Conservation (phyloP, 139 green algal genomes). For the Chlamydomonas incerta region DNA sequence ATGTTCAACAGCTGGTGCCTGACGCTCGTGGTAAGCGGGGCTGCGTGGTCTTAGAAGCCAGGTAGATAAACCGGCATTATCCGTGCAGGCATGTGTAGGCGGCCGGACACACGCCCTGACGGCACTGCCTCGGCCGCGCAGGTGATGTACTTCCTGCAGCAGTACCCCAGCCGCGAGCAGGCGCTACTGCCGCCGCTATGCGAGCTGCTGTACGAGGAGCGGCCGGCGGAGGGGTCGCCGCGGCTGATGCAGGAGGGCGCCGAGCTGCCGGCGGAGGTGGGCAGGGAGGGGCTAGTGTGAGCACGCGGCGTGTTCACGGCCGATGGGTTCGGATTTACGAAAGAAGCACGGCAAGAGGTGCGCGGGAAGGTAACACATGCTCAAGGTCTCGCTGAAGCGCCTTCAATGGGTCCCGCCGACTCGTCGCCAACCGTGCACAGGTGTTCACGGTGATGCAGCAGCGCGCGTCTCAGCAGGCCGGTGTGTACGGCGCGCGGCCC, state of each 20-base stretch:
- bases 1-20: slow-evolving; percentile 89
- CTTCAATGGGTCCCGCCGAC: too few species aligned
- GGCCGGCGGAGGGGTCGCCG: neutral
- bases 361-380: too few species aligned
- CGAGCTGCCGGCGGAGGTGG: neutral
- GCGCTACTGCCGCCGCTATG: slow-evolving; percentile 43
- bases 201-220: slow-evolving; percentile 23
- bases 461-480: neutral
- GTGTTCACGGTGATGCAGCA: neutral
- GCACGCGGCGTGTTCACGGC: neutral
- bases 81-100: too few species aligned
- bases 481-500: slow-evolving; percentile 18
- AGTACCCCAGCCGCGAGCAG: neutral
- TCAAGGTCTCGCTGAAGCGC: too few species aligned
- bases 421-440: neutral
- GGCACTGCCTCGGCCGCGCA: too few species aligned
- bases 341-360: neutral
- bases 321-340: too few species aligned
- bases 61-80: too few species aligned
- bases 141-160: slow-evolving; percentile 46
- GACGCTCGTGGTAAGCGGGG: slow-evolving; percentile 66
- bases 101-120: too few species aligned
- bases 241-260: slow-evolving; percentile 23
- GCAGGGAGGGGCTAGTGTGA: neutral
- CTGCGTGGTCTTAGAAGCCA: neutral